Evolutionary conservation across 306 rosid species (phyloP), one percentile per base, ranked within the genome.

Genomic region (Cicer arietinum): DNA sequence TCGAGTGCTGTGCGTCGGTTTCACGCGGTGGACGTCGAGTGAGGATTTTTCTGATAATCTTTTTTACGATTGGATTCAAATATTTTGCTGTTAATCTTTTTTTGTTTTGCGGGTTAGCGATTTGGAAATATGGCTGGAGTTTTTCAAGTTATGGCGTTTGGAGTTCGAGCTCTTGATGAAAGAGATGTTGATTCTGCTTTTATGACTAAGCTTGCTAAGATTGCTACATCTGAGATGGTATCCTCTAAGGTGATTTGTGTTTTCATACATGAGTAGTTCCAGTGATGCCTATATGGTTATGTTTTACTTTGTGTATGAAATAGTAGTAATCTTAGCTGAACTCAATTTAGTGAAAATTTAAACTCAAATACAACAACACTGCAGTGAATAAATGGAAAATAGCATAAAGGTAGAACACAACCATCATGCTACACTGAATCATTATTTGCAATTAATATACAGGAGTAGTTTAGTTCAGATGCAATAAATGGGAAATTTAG

Each of bases 21-120:
- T 94, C 98, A 8, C 90, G 96, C 22, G 98, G 98, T 30, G 98
- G 98, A 63, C 92, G 97, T 6, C 88, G 98, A 88, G 98, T 94
- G 80, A 47, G 59, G 68, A 71, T n/a, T 74, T 17, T 10, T 8
- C 51, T 10, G 5, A 5, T 52, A 30, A 5, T 1, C 13, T 3
- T 4, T 9, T 25, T 66, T 14, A 22, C 10, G 0, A 7, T 7
- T 72, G 5, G 8, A 25, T 43, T 8, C 5, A 20, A 11, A 10
- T 20, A 44, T 41, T 69, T 41, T 52, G 7, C 45, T 42, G 44
- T 42, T 58, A 1, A 39, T 39, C 7, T 37, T 1, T 71, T 7
- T 11, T 22, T 22, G 12, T 7, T 65, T n/a, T 10, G 53, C 10
- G 69, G 77, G 83, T 71, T 81, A 94, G 98, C 88, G 98, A 17